Conservation (phyloP, 2,329 filamentous ascomycete genomes). For the Xylaria sp. region DNA sequence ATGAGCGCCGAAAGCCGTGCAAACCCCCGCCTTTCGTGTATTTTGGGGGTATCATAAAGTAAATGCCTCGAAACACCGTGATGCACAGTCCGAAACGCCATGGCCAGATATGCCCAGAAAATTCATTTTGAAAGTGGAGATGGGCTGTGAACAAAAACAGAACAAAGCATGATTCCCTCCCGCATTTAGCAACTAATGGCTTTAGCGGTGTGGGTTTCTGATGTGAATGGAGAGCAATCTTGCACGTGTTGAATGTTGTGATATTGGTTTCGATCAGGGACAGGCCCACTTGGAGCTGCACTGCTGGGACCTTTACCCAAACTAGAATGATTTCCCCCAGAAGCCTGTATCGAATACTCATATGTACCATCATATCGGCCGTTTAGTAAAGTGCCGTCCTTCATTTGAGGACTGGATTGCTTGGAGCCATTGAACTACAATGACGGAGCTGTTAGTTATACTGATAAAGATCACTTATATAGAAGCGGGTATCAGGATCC, state of each 20-base stretch:
- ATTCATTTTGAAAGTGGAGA: conserved; percentile 24
- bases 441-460: conserved; percentile 42
- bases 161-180: background rate
- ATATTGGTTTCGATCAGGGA: conserved; percentile 40
- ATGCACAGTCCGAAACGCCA: conserved; percentile 33
- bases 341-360: conserved; percentile 47
- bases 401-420: conserved; percentile 62
- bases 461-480: conserved; percentile 23
- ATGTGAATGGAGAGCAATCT: conserved; percentile 61
- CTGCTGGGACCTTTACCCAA: conserved; percentile 53
- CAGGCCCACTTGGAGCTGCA: conserved; percentile 45
- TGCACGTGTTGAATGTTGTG: conserved; percentile 54
- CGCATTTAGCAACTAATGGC: conserved; percentile 56
- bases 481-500: conserved; percentile 33
- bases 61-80: conserved; percentile 26
- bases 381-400: conserved; percentile 58
- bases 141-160: background rate
- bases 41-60: conserved; percentile 36
- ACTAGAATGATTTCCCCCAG: conserved; percentile 52
- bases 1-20: conserved; percentile 14
- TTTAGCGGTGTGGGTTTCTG: conserved; percentile 61
- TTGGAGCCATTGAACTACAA: conserved; percentile 69
- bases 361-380: conserved; percentile 58
- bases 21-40: conserved; percentile 32
- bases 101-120: conserved; percentile 33